Evolutionary conservation across 495 filamentous ascomycete species (phyloP).

Genomic region (Viridothelium virens): DNA sequence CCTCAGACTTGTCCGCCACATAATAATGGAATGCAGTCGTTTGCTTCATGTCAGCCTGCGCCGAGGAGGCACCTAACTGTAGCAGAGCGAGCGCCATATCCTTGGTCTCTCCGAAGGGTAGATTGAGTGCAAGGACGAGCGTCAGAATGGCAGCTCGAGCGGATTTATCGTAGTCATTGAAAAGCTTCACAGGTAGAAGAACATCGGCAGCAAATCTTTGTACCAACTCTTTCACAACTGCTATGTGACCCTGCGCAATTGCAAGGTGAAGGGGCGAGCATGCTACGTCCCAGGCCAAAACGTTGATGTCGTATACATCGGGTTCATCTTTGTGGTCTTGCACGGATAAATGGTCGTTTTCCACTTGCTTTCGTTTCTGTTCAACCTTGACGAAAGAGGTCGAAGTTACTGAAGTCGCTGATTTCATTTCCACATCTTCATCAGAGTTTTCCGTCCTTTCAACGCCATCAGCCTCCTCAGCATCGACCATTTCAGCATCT

Average conservation of each 20-base stretch:
- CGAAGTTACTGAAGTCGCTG: conserved; percentile 47
- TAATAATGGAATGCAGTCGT: conserved; percentile 56
- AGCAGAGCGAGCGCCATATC: conserved; percentile 55
- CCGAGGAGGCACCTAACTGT: conserved; percentile 61
- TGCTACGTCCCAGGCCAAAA: conserved; percentile 64
- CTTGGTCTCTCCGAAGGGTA: conserved; percentile 50
- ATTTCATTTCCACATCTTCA: conserved; percentile 30
- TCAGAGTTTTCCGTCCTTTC: conserved; percentile 33
- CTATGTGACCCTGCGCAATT: conserved; percentile 59
- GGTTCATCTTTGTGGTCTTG: conserved; percentile 58
- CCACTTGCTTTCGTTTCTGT: conserved; percentile 31
- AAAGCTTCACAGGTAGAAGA: conserved; percentile 58
- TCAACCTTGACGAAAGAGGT: conserved; percentile 63
- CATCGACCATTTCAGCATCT: conserved; percentile 39
- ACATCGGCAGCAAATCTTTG: conserved; percentile 66
- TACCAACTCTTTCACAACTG: conserved; percentile 61
- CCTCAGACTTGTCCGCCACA: conserved; percentile 37
- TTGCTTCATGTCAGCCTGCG: conserved; percentile 58
- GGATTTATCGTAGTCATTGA: conserved; percentile 39
- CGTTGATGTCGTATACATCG: conserved; percentile 71
- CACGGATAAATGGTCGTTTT: conserved; percentile 28
- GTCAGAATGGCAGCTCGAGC: conserved; percentile 54
- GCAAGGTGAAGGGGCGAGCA: conserved; percentile 68
- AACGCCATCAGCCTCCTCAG: conserved; percentile 33
- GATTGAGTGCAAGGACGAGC: conserved; percentile 50